Base-by-base conservation (phyloP, 1,284 basidiomycete genomes). In the Ganoderma sinense region DNA sequence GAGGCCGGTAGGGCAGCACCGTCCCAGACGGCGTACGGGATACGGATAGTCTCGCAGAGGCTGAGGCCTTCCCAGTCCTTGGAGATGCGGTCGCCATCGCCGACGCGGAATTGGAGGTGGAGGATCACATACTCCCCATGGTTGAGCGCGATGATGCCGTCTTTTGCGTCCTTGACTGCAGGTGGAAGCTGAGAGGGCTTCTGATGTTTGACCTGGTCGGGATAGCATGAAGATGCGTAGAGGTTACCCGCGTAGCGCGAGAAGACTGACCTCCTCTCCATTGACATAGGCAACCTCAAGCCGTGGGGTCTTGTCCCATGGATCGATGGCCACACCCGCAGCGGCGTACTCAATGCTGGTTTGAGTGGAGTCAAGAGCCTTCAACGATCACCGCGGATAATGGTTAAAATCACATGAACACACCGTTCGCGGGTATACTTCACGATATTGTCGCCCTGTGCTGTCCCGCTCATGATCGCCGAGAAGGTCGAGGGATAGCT, bases 31-130 rank as follows among this genome's bases (percentile, higher is more conserved):
- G 62, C 55, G 56, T 62, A 71, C 16, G 70, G 65, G 64, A 71
- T 48, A 43, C 20, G 36, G 55, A 71, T n/a, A 6, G 69, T 45
- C 36, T 65, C 60, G 62, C 68, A 56, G 31, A 26, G 29, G 51
- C 36, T 20, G 58, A 71, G 41, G 13, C 67, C 67, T 43, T 71
- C 62, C 70, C 67, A 71, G 41, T 71, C 70, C 29, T 67, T 64
- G 29, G 65, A 43, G 53, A 69, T 55, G 8, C 31, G 45, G 26
- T 64, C 53, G 51, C 67, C 70, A 59, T 71, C 60, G 5, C 70
- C 70, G 11, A 71, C 62, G 62, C 70, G 67, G 67, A 71, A 71
- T 23, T 71, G 70, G 41, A 66, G 62, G 40, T 58, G 62, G 43
- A 71, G 51, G 58, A 71, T 61, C 26, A 41, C 67, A 41, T 63